A percentile compares a stretch with the other conserved stretches of the same genome.
These are phyloP conservation scores for Miscanthus lutarioriparius DNA, from an alignment of 176 grass and related monocot genomes.

Conservation along the genomic window DNA sequence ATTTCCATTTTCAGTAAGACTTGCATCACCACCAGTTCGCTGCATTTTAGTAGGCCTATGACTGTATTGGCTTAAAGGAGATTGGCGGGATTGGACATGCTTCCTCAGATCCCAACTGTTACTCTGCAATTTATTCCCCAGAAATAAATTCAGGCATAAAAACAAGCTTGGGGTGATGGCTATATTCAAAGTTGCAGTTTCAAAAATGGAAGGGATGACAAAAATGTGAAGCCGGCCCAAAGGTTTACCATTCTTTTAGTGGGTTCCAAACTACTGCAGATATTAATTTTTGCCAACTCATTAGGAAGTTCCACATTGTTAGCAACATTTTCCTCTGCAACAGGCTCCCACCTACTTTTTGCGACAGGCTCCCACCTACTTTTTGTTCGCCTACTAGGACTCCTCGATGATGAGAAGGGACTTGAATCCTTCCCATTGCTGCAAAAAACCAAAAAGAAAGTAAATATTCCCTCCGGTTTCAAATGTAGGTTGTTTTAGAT, in stretches of 20 bases:
- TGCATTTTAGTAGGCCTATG: constrained; percentile 53
- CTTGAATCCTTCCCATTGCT: constrained; percentile 54
- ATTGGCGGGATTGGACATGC: constrained; percentile 47
- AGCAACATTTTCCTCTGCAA: constrained; percentile 51
- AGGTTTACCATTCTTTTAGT: constrained; percentile 53
- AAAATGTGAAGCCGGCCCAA: not conserved
- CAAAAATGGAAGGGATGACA: not conserved
- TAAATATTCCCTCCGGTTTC: not conserved
- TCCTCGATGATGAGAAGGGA: constrained; percentile 48
- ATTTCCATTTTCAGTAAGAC: constrained; percentile 49
- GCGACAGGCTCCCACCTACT: constrained; percentile 84
- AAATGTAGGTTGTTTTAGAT: not conserved
- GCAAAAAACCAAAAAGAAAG: constrained; percentile 41
- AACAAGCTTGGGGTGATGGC: not conserved
- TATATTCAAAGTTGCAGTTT: constrained; percentile 8
- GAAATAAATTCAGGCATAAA: constrained; percentile 20
- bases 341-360: constrained; percentile 91
- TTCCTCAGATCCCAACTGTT: constrained; percentile 54
- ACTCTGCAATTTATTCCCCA: constrained; percentile 37
- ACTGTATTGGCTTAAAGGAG: constrained; percentile 44
- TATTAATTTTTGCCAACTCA: constrained; percentile 36
- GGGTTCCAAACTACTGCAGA: constrained; percentile 47
- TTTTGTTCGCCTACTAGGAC: constrained; percentile 55
- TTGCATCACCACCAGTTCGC: constrained; percentile 37
- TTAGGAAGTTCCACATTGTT: constrained; percentile 49